Percentiles rank a stretch among this genome's conserved stretches.
Conservation (phyloP, 352 stramenopile species). For the Phytophthora idaei region DNA sequence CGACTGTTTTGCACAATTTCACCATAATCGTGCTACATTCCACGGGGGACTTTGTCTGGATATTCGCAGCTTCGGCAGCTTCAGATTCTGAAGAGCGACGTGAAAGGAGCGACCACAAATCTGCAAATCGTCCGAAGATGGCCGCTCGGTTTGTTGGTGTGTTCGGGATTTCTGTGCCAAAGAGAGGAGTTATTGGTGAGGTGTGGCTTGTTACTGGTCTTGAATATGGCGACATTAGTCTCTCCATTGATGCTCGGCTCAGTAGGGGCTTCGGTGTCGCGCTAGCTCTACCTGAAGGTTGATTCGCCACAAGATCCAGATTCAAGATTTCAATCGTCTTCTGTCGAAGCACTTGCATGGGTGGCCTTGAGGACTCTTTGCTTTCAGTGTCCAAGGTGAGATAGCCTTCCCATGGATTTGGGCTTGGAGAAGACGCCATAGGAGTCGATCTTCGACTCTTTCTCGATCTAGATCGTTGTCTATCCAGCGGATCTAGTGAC, state of each 20-base stretch:
- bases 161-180: slow-evolving; percentile 43
- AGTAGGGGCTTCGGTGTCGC: slow-evolving; percentile 24
- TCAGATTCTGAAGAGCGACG: slow-evolving; percentile 8
- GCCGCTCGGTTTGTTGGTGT: slow-evolving; percentile 29
- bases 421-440: slow-evolving; percentile 11
- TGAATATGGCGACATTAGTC: slow-evolving; percentile 9
- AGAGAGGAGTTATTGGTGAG: slow-evolving; percentile 20
- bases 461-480: slow-evolving; percentile 11
- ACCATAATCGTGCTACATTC: slow-evolving; percentile 64
- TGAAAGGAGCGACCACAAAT: slow-evolving; percentile 53
- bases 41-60: slow-evolving; percentile 43
- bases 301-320: slow-evolving; percentile 17
- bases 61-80: not conserved
- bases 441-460: slow-evolving; percentile 32
- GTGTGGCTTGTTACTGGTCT: slow-evolving; percentile 9
- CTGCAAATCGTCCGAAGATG: slow-evolving; percentile 44
- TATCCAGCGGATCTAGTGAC: slow-evolving; percentile 4
- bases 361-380: slow-evolving; percentile 14
- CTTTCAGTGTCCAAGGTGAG: slow-evolving; percentile 11
- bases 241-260: slow-evolving; percentile 10
- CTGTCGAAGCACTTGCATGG: slow-evolving; percentile 24
- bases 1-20: slow-evolving; percentile 61
- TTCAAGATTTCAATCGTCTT: slow-evolving; percentile 29
- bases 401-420: slow-evolving; percentile 34
- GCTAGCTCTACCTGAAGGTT: slow-evolving; percentile 8